A percentile compares a stretch with the other conserved stretches of the same genome.
Evolutionary conservation across 2,329 filamentous ascomycete genomes (phyloP).

Genomic region (Mariannaea elegans): DNA sequence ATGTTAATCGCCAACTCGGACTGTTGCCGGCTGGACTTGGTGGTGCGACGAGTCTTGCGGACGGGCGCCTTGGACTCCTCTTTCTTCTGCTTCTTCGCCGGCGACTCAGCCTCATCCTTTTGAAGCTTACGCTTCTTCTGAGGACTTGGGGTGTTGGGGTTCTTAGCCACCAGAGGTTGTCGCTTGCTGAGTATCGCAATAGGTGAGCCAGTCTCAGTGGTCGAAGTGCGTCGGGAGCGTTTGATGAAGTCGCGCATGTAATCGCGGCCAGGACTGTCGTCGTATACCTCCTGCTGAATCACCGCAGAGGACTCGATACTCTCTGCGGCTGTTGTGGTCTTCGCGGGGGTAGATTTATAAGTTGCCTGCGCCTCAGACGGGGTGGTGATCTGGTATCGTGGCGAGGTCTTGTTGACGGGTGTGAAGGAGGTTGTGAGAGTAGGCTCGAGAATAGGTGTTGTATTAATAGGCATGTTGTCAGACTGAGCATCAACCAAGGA

Average conservation of each 20-base stretch:
- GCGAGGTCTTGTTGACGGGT: constrained; percentile 36
- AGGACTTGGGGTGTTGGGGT: constrained; percentile 48
- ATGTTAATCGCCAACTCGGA: constrained; percentile 23
- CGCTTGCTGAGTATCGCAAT: constrained; percentile 39
- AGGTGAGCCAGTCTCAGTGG: constrained; percentile 45
- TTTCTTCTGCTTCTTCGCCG: constrained; percentile 29
- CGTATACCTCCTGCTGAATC: constrained; percentile 25
- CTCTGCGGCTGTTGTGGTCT: constrained; percentile 16
- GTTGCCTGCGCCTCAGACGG: constrained; percentile 12
- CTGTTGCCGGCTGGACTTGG: constrained; percentile 28
- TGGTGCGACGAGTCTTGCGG: constrained; percentile 35
- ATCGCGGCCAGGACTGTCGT: constrained; percentile 47
- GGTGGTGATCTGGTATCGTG: constrained; percentile 14
- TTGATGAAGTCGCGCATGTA: constrained; percentile 49
- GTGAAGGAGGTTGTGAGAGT: constrained; percentile 37
- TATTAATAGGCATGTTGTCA: not conserved
- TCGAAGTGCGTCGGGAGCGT: constrained; percentile 42
- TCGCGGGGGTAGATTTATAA: not conserved
- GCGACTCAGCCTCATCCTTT: constrained; percentile 30
- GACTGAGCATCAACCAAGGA: not conserved
- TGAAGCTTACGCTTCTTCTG: constrained; percentile 47
- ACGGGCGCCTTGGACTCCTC: constrained; percentile 26
- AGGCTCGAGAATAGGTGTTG: constrained; percentile 11
- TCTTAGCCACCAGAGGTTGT: constrained; percentile 45
- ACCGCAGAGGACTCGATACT: constrained; percentile 13